Conservation (phyloP, 2,329 filamentous ascomycete genomes). For the Cryphonectria japonica region DNA sequence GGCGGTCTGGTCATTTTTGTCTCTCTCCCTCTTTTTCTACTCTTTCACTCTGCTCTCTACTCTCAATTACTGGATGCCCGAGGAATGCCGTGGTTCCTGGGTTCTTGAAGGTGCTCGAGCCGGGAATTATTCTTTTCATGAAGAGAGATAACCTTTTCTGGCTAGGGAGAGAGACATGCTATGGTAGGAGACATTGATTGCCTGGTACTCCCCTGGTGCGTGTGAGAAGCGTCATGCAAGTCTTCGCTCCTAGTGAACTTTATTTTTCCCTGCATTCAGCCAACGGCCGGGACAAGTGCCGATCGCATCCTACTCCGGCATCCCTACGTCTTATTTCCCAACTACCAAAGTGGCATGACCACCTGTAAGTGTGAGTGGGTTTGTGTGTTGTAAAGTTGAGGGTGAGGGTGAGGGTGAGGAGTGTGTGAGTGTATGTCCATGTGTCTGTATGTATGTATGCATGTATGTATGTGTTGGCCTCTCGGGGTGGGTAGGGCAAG, state of each 20-base stretch:
- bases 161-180: neutral
- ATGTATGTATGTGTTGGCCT: constrained; percentile 1
- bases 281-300: neutral
- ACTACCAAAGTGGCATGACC: neutral
- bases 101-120: neutral
- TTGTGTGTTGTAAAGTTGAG: neutral
- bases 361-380: neutral
- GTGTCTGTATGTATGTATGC: neutral
- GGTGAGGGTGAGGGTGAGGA: too few relatives aligned
- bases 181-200: neutral
- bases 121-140: neutral
- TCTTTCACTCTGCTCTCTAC: neutral
- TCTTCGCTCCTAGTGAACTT: neutral
- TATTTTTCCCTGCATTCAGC: neutral
- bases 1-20: neutral
- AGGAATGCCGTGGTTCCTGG: neutral
- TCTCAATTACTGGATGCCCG: neutral
- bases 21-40: neutral
- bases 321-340: neutral
- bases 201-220: neutral
- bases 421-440: neutral
- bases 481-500: neutral
- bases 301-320: constrained; percentile 3
- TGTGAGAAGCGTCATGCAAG: neutral
- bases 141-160: neutral